phyloP scores from a whole-genome alignment of 1,284 basidiomycete species.

The Marasmius oreades region DNA sequence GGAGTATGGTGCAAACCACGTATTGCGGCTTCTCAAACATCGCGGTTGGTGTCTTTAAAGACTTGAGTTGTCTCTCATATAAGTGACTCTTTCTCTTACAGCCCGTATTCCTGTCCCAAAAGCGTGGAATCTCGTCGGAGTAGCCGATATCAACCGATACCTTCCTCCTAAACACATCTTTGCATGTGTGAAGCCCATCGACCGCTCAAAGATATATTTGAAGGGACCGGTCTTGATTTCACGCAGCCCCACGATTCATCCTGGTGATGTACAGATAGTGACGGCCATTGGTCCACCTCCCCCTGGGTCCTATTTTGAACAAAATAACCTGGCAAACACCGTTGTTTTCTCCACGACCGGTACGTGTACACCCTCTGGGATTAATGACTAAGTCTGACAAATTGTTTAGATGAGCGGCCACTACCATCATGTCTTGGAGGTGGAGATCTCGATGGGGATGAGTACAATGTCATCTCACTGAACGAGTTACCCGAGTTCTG shows the following conservation, averaged over 20 bases:
- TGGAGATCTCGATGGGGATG: slow-evolving; percentile 62
- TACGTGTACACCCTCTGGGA: slow-evolving; percentile 19
- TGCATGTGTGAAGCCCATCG: slow-evolving; percentile 44
- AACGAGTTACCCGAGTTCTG: slow-evolving; percentile 31
- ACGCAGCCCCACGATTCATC: slow-evolving; percentile 65
- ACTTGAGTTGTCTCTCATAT: not conserved
- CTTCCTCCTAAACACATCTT: slow-evolving; percentile 55
- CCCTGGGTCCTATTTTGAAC: slow-evolving; percentile 43
- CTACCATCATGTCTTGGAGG: slow-evolving; percentile 61
- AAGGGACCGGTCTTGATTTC: slow-evolving; percentile 56
- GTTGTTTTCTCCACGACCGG: slow-evolving; percentile 58
- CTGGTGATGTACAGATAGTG: slow-evolving; percentile 64
- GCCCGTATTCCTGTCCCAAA: slow-evolving; percentile 63
- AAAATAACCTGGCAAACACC: slow-evolving; percentile 50
- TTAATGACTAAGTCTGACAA: not conserved
- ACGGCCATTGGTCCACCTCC: slow-evolving; percentile 57
- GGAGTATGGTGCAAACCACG: slow-evolving; percentile 52
- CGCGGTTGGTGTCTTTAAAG: slow-evolving; percentile 23
- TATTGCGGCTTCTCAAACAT: slow-evolving; percentile 65
- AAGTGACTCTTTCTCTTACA: not conserved
- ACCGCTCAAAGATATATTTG: slow-evolving; percentile 40
- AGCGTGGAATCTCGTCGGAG: slow-evolving; percentile 64
- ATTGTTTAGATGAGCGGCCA: slow-evolving; percentile 46
- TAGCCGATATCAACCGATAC: slow-evolving; percentile 56
- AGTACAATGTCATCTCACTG: slow-evolving; percentile 53